Evolutionary conservation across 2,329 filamentous ascomycete genomes (phyloP).

Genomic region (Diaporthe nobilis): DNA sequence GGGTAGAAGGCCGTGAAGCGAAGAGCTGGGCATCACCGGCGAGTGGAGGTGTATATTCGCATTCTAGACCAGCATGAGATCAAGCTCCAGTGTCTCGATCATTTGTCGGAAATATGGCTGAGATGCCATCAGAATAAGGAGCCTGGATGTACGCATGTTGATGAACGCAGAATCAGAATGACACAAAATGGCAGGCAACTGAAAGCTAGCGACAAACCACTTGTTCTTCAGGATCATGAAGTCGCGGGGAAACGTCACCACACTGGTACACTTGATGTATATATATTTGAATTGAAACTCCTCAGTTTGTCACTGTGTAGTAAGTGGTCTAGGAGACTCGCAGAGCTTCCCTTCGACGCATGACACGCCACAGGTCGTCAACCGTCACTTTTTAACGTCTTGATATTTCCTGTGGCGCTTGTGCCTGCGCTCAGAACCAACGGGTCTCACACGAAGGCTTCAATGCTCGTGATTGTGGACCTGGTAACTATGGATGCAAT

Average conservation of each 20-base stretch:
- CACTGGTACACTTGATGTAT: not conserved
- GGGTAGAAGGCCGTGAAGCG: not conserved
- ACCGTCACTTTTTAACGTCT: not conserved
- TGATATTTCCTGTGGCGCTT: not conserved
- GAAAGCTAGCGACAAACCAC: not conserved
- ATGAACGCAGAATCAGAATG: not conserved
- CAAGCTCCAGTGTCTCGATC: too few species aligned
- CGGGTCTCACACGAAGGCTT: not conserved
- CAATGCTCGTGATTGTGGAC: not conserved
- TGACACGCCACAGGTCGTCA: not conserved
- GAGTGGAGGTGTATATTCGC: not conserved
- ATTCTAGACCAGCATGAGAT: slow-evolving; percentile 6
- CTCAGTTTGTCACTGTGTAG: not conserved
- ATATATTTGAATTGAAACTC: not conserved
- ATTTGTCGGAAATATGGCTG: not conserved
- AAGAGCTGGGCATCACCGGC: not conserved
- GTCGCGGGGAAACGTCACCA: not conserved
- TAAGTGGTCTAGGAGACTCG: too few species aligned
- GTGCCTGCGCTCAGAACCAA: not conserved
- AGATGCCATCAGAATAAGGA: too few species aligned
- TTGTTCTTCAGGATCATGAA: not conserved
- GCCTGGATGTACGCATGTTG: too few species aligned
- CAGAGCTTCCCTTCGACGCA: not conserved
- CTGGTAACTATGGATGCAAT: slow-evolving; percentile 21
- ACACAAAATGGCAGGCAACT: not conserved